A percentile compares a stretch with the other conserved stretches of the same genome.
Evolutionary conservation across 1,139 yeast species (phyloP).

Genomic region (Saccharomyces hybrid): DNA sequence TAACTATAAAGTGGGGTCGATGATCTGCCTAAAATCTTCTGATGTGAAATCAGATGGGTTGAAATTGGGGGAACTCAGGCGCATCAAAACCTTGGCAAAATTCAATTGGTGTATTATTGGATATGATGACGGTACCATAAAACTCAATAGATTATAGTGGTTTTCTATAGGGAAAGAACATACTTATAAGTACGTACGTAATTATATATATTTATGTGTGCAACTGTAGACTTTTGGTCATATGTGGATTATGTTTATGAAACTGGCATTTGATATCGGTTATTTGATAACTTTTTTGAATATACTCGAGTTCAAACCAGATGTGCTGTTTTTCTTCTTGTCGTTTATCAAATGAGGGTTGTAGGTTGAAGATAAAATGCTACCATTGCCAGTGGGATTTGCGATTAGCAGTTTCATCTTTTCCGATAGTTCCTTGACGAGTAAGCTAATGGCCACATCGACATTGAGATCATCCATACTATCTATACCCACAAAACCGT

Average conservation of each 20-base stretch:
- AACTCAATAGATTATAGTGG: slow-evolving; percentile 9
- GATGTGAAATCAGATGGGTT: not conserved
- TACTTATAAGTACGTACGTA: not conserved
- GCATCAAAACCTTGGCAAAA: not conserved
- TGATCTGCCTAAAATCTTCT: not conserved
- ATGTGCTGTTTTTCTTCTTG: not conserved
- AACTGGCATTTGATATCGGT: not conserved
- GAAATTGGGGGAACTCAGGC: not conserved
- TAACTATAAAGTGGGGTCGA: slow-evolving; percentile 3
- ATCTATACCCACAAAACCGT: slow-evolving; percentile 57
- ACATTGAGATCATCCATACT: slow-evolving; percentile 41
- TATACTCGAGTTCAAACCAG: not conserved
- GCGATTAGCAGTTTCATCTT: slow-evolving; percentile 25
- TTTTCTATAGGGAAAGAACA: not conserved
- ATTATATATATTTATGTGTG: not conserved
- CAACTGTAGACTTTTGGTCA: too few species aligned
- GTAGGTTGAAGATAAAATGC: not conserved
- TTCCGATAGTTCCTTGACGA: slow-evolving; percentile 54
- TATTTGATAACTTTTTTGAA: not conserved
- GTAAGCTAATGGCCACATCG: slow-evolving; percentile 47
- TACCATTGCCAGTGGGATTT: not conserved
- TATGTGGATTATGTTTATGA: too few species aligned
- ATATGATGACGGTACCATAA: slow-evolving; percentile 28
- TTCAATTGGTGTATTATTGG: slow-evolving; percentile 26
- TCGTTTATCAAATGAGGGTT: not conserved